Conservation (phyloP, 352 stramenopile genomes). For the Bremia lactucae region DNA sequence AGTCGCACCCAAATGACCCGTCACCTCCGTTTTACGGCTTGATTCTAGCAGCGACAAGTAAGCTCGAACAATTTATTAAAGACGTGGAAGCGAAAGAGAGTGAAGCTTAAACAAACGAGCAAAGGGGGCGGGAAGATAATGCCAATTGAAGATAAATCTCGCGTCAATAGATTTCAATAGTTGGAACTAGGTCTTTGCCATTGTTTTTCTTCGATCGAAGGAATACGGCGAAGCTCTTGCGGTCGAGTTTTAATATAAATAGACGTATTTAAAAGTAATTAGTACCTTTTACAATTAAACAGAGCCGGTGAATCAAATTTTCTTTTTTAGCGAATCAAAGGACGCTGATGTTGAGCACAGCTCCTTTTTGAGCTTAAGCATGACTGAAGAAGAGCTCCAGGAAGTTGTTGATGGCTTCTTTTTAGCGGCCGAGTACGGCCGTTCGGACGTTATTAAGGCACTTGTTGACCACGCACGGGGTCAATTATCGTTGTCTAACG, state of each 20-base stretch:
- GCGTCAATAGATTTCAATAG: constrained; percentile 1
- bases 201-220: constrained; percentile 29
- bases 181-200: constrained; percentile 19
- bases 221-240: constrained; percentile 30
- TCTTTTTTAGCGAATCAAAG: constrained; percentile 22
- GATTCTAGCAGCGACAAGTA: constrained; percentile 82
- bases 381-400: constrained; percentile 45
- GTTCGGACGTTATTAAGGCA: constrained; percentile 78
- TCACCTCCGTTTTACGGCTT: constrained; percentile 97
- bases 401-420: constrained; percentile 78
- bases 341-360: too few relatives aligned
- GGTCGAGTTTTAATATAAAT: constrained; percentile 9
- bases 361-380: too few relatives aligned
- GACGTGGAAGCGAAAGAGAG: constrained; percentile 23
- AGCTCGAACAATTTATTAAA: constrained; percentile 65
- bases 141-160: constrained; percentile 13
- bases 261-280: neutral
- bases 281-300: too few relatives aligned
- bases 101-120: too few relatives aligned
- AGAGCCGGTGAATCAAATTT: too few relatives aligned
- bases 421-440: constrained; percentile 67
- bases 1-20: constrained; percentile 91
- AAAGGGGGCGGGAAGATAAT: constrained; percentile 17
- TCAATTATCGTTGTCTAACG: constrained; percentile 31
- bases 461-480: constrained; percentile 57